Evolutionary conservation across 176 grass and related monocot genomes (phyloP).

Genomic region (Oropetium thomaeum): DNA sequence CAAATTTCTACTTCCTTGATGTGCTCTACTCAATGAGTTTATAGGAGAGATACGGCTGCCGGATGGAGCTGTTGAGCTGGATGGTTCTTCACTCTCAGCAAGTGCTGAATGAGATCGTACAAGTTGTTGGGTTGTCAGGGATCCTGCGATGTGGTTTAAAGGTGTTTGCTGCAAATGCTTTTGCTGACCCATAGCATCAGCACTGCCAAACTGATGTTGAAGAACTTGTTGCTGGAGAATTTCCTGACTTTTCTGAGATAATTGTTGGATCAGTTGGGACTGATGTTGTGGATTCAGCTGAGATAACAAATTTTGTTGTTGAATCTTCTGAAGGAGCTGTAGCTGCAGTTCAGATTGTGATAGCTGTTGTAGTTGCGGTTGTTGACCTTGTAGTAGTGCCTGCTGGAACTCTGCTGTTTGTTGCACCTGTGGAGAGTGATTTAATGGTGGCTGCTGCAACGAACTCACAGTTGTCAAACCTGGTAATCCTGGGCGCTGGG

Average conservation of each 20-base stretch:
- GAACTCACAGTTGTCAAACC: slow-evolving; percentile 32
- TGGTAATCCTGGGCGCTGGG: slow-evolving; percentile 40
- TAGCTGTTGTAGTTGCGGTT: slow-evolving; percentile 69
- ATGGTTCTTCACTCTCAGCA: slow-evolving; percentile 52
- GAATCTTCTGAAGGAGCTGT: slow-evolving; percentile 94
- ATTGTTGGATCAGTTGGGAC: slow-evolving; percentile 66
- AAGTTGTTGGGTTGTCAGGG: slow-evolving; percentile 56
- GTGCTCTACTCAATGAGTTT: slow-evolving; percentile 50
- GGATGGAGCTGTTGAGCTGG: slow-evolving; percentile 57
- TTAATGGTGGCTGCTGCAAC: slow-evolving; percentile 51
- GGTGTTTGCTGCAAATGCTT: slow-evolving; percentile 61
- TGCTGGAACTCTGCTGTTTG: slow-evolving; percentile 76
- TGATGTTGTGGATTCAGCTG: slow-evolving; percentile 76
- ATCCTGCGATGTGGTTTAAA: slow-evolving; percentile 39
- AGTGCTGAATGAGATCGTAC: slow-evolving; percentile 60
- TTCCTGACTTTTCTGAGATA: slow-evolving; percentile 72
- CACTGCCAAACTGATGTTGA: slow-evolving; percentile 48
- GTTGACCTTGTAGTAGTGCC: slow-evolving; percentile 71
- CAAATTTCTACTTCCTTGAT: slow-evolving; percentile 67
- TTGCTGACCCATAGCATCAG: slow-evolving; percentile 40
- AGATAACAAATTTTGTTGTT: slow-evolving; percentile 86
- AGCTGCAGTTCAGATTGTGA: slow-evolving; percentile 80
- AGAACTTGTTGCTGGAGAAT: slow-evolving; percentile 69
- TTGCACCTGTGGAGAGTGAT: slow-evolving; percentile 54
- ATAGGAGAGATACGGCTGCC: slow-evolving; percentile 56